Conservation (phyloP, 1,284 basidiomycete species). For the Moesziomyces aphidis region DNA sequence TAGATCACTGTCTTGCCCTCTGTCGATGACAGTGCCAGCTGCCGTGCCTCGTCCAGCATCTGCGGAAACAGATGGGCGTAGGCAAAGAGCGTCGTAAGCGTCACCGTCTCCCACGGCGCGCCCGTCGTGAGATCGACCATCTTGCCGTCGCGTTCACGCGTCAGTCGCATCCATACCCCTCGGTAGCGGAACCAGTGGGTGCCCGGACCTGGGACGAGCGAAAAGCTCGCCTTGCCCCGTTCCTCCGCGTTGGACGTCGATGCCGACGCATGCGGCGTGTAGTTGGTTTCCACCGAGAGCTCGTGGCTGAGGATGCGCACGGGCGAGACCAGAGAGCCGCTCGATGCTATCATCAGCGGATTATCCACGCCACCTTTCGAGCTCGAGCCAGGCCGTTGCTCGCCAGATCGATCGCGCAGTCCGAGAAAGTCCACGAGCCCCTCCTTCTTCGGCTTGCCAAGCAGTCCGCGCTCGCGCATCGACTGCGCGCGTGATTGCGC, state of each 20-base stretch:
- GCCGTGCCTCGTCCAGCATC: slow-evolving; percentile 86
- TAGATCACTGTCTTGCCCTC: slow-evolving; percentile 96
- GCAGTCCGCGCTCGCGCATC: slow-evolving; percentile 54
- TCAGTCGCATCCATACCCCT: slow-evolving; percentile 90
- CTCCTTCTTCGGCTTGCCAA: slow-evolving; percentile 54
- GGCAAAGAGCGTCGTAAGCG: slow-evolving; percentile 88
- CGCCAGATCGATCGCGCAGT: slow-evolving; percentile 27
- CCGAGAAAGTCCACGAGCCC: slow-evolving; percentile 59
- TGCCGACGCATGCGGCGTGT: slow-evolving; percentile 39
- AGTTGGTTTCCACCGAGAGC: slow-evolving; percentile 87
- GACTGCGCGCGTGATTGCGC: slow-evolving; percentile 68
- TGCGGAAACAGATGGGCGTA: slow-evolving; percentile 84
- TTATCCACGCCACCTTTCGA: slow-evolving; percentile 20
- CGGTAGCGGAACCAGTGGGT: slow-evolving; percentile 91
- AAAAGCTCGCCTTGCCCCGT: slow-evolving; percentile 74
- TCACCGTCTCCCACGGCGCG: slow-evolving; percentile 96
- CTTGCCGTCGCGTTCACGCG: slow-evolving; percentile 81
- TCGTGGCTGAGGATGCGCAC: slow-evolving; percentile 74
- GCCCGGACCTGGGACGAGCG: slow-evolving; percentile 93
- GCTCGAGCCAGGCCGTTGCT: not conserved
- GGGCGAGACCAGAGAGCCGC: slow-evolving; percentile 68
- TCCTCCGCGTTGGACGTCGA: slow-evolving; percentile 46
- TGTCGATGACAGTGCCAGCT: slow-evolving; percentile 84
- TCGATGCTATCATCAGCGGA: slow-evolving; percentile 68
- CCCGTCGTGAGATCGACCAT: slow-evolving; percentile 92